Evolutionary conservation across 768 basidiomycete species (phyloP), one percentile per base, ranked within the genome.

Genomic region (Rhodotorula sphaerocarpa): DNA sequence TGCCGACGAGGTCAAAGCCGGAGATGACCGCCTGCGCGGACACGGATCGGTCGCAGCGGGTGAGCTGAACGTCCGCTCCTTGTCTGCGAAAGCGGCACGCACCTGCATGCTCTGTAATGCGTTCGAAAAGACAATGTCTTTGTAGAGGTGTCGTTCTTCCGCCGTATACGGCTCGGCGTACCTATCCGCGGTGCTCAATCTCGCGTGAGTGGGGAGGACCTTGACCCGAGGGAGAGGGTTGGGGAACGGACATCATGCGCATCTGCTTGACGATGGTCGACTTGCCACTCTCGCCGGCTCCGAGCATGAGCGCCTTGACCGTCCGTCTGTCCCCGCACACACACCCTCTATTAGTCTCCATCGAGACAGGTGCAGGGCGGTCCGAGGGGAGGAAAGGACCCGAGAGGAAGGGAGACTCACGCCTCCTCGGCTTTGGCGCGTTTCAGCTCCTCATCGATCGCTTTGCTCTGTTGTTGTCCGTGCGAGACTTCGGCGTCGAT

Each of bases 281-380:
- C 83, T 96, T 93, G 71, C 92, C 91, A 52, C 87, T 90, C 80
- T 95, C 91, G 77, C 92, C 91, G 62, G 93, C 91, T 57, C 93
- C 93, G 23, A 97, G 80, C 63, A 97, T 75, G 63, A 96, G 74
- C 88, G 93, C 90, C 80, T 96, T 67, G 10, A 55, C 50, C 7
- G 63, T 65, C 15, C 47, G 41, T 7, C 57, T 59, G 44, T 6
- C 3, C n/a, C n/a, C n/a, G n/a, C n/a, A n/a, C n/a, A n/a, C n/a
- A n/a, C n/a, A n/a, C n/a, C 23, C 30, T 5, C 5, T 10, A 11
- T 6, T 41, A 5, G 18, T 21, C 30, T 12, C 12, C 25, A 2
- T 28, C 10, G 53, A 34, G 23, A n/a, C 7, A 21, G n/a, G n/a
- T n/a, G n/a, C n/a, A n/a, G n/a, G n/a, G n/a, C n/a, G n/a, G n/a